phyloP scores from a whole-genome alignment of 495 filamentous ascomycete species.

The Podospora conica region DNA sequence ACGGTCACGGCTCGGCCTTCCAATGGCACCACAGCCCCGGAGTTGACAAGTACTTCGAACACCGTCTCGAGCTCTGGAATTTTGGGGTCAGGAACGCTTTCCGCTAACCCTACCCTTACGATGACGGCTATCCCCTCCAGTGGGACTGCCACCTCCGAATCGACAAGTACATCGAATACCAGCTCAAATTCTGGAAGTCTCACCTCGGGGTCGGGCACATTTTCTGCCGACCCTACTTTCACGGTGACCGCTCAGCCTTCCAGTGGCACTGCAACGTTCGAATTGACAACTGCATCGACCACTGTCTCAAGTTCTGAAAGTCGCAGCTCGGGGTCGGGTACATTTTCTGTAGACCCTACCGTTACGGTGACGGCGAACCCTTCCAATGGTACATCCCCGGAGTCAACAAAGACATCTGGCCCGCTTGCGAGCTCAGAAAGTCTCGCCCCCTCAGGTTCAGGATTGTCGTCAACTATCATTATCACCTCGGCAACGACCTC shows the following conservation, averaged over 20 bases:
- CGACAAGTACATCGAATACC: not conserved
- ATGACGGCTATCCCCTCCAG: conserved; percentile 1
- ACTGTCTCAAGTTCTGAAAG: not conserved
- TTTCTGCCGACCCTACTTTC: not conserved
- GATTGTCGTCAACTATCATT: too few species aligned
- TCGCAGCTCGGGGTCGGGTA: not conserved
- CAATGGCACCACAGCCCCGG: not conserved
- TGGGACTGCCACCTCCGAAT: not conserved
- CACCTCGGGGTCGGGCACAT: not conserved
- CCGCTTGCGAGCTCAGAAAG: not conserved
- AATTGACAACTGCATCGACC: not conserved
- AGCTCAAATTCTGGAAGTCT: not conserved
- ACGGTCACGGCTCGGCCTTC: not conserved
- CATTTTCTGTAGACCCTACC: not conserved
- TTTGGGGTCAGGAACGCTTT: not conserved
- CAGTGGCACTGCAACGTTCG: not conserved
- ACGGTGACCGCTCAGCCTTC: not conserved
- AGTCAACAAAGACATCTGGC: not conserved
- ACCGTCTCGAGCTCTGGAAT: not conserved
- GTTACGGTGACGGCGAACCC: not conserved
- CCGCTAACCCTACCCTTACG: not conserved
- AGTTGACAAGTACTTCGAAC: not conserved
- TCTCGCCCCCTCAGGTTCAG: not conserved
- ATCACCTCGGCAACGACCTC: too few species aligned
- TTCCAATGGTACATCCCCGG: not conserved